Conservation (phyloP, 2,329 filamentous ascomycete species). For the Neonectria sp. region DNA sequence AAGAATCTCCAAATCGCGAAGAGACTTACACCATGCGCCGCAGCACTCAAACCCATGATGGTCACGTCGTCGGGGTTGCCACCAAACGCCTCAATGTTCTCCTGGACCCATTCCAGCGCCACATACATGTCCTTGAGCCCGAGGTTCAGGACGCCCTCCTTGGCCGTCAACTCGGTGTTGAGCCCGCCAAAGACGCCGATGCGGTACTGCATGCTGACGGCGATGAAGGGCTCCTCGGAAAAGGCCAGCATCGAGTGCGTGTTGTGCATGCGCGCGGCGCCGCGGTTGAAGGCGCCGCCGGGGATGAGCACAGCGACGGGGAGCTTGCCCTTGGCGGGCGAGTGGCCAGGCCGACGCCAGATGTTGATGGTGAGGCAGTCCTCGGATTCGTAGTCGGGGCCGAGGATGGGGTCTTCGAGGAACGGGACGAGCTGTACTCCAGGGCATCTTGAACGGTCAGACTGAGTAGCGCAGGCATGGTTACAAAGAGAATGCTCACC, state of each 20-base stretch:
- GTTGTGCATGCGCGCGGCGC: slow-evolving; percentile 56
- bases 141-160: slow-evolving; percentile 68
- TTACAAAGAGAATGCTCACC: slow-evolving; percentile 18
- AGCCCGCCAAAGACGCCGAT: slow-evolving; percentile 73
- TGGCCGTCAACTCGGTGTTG: slow-evolving; percentile 63
- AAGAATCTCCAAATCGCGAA: fast-evolving
- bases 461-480: neutral
- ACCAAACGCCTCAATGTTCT: slow-evolving; percentile 66
- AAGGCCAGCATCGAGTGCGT: slow-evolving; percentile 65
- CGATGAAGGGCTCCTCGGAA: slow-evolving; percentile 62
- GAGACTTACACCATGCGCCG: slow-evolving; percentile 50
- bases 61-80: slow-evolving; percentile 65
- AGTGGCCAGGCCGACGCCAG: slow-evolving; percentile 40
- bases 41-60: slow-evolving; percentile 60
- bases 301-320: slow-evolving; percentile 48
- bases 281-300: slow-evolving; percentile 51
- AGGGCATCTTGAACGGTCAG: slow-evolving; percentile 45
- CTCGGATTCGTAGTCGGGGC: slow-evolving; percentile 50
- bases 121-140: slow-evolving; percentile 66
- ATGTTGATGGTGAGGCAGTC: slow-evolving; percentile 48
- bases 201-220: slow-evolving; percentile 62
- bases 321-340: slow-evolving; percentile 36
- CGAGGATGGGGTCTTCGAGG: slow-evolving; percentile 48
- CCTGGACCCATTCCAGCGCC: slow-evolving; percentile 65
- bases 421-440: slow-evolving; percentile 51